phyloP scores from a whole-genome alignment of 257 asterid species.

The Lavandula angustifolia region DNA sequence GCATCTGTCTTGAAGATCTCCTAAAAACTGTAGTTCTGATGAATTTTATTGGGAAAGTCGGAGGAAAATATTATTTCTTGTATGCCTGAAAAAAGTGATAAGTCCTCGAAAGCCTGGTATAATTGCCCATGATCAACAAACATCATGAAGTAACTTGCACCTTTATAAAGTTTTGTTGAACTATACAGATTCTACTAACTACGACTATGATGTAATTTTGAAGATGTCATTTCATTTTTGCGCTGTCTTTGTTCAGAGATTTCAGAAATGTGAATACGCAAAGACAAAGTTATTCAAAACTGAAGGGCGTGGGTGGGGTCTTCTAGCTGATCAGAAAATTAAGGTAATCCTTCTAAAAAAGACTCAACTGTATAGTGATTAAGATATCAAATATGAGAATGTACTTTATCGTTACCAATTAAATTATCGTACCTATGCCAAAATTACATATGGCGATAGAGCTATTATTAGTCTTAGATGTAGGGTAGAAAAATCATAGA shows the following conservation, averaged over 20 bases:
- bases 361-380: slow-evolving; percentile 16
- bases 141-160: too few relatives aligned
- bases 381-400: too few relatives aligned
- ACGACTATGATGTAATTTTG: slow-evolving; percentile 21
- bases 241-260: slow-evolving; percentile 55
- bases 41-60: slow-evolving; percentile 3
- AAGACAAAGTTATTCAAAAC: slow-evolving; percentile 74
- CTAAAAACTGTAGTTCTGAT: not conserved
- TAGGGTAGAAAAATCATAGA: slow-evolving; percentile 11
- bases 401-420: slow-evolving; percentile 11
- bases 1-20: not conserved
- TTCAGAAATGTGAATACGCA: slow-evolving; percentile 78
- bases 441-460: slow-evolving; percentile 6
- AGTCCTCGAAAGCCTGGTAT: too few relatives aligned
- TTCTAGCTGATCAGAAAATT: slow-evolving; percentile 66
- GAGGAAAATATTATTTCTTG: slow-evolving; percentile 6
- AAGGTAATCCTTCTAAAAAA: slow-evolving; percentile 52
- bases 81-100: too few relatives aligned
- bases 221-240: slow-evolving; percentile 31
- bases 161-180: too few relatives aligned
- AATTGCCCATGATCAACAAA: too few relatives aligned
- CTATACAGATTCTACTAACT: slow-evolving; percentile 9
- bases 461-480: slow-evolving; percentile 16
- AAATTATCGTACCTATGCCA: slow-evolving; percentile 23
- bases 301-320: slow-evolving; percentile 98